Evolutionary conservation across 306 rosid genomes (phyloP), one percentile per base, ranked within the genome.

Genomic region (Gleditsia sinensis): DNA sequence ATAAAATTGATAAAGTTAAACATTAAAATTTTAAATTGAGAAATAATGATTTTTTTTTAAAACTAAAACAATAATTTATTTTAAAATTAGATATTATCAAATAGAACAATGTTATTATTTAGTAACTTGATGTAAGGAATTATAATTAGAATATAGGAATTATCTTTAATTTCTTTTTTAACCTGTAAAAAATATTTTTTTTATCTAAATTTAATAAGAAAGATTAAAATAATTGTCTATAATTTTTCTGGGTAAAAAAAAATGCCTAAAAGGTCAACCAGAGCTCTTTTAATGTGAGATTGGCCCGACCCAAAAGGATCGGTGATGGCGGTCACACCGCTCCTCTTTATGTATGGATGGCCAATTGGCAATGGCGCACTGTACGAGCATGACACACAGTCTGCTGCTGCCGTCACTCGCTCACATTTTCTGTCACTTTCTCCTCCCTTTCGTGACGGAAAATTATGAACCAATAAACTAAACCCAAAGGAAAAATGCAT

Each of bases 361-460:
- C 28, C 34, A 25, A 75, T 54, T 82, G 71, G 51, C 71, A 49
- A 78, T 78, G 78, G 25, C 16, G 37, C 58, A 83, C 84, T 56
- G 69, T 79, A n/a, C 9, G 23, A 66, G 63, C 75, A 74, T 51
- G 66, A 77, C 65, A 39, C 67, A 33, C 74, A 27, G 25, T 46
- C 78, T 32, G 13, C 68, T 70, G 80, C 80, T 76, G 53, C 82
- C 80, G 82, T 83, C 87, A 83, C 50, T 2, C 13, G 30, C 76
- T 46, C 84, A 27, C 37, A 40, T 37, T 27, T 69, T 54, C 36
- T 21, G 61, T 25, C 74, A 63, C 77, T 81, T 60, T 69, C 81
- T 75, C 74, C 51, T 72, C 54, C 32, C 75, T 43, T 66, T 72
- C 8, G 10, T 53, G 33, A 59, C 51, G 17, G 34, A 39, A 36